Evolutionary conservation across 345 rosid species (phyloP).

Genomic region (Hibiscus mutabilis): DNA sequence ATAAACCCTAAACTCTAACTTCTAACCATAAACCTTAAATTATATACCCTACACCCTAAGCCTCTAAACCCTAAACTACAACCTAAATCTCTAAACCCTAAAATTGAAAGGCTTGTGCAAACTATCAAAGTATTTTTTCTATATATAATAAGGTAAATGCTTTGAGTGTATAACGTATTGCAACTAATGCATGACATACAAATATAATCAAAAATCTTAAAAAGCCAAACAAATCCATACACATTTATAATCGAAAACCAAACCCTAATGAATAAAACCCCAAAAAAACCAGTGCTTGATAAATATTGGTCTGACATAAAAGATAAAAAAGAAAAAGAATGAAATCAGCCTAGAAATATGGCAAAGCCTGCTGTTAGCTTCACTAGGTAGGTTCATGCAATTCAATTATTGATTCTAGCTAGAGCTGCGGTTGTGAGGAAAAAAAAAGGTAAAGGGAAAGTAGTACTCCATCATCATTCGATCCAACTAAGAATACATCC

Average conservation of each 20-base stretch:
- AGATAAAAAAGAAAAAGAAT: background rate
- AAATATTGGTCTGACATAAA: background rate
- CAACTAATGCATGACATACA: too few relatives aligned
- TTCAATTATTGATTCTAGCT: slow-evolving; percentile 5
- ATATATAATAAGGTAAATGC: too few relatives aligned
- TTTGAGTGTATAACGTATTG: too few relatives aligned
- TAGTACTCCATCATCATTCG: background rate
- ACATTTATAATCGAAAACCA: background rate
- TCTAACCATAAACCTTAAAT: too few relatives aligned
- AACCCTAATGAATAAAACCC: background rate
- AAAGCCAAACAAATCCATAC: background rate
- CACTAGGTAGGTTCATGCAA: slow-evolving; percentile 3
- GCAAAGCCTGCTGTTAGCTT: slow-evolving; percentile 6
- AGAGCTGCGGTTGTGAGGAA: background rate
- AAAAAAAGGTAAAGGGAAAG: slow-evolving; percentile 14
- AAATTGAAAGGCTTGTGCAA: too few relatives aligned
- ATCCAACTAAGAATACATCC: background rate
- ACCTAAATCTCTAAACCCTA: too few relatives aligned
- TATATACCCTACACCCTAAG: too few relatives aligned
- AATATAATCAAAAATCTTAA: too few relatives aligned
- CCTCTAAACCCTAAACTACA: too few relatives aligned
- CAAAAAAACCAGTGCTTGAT: slow-evolving; percentile 22
- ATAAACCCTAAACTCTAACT: too few relatives aligned
- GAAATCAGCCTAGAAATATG: slow-evolving; percentile 8
- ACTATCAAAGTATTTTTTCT: too few relatives aligned